Percentiles rank a stretch among this genome's conserved stretches.
These are phyloP conservation scores for Pestalotiopsis sp. DNA, from an alignment of 2,329 filamentous ascomycete genomes.

Conservation along the genomic window DNA sequence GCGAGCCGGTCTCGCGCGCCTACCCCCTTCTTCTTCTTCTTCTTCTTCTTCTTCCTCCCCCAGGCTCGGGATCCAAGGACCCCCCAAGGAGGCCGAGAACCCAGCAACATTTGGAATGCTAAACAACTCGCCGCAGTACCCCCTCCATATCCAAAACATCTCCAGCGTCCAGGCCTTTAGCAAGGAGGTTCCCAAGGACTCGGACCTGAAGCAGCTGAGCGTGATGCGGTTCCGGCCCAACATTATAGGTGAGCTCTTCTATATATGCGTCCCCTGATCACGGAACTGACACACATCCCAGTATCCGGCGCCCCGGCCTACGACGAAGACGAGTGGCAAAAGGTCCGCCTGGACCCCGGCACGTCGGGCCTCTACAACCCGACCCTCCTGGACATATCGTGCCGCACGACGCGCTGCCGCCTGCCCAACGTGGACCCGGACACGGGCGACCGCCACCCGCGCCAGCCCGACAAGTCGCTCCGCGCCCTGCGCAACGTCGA, in stretches of 20 bases:
- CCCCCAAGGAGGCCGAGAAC: background rate
- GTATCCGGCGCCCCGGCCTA: constrained; percentile 65
- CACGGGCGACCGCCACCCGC: constrained; percentile 54
- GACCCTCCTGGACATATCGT: constrained; percentile 54
- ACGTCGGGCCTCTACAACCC: constrained; percentile 46
- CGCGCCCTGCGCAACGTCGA: constrained; percentile 61
- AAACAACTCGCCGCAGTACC: constrained; percentile 50
- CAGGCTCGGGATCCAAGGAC: background rate
- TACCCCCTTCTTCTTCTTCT: background rate
- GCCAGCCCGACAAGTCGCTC: constrained; percentile 60
- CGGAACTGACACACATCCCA: constrained; percentile 21
- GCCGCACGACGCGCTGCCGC: constrained; percentile 69
- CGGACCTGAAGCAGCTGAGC: constrained; percentile 52
- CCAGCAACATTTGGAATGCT: background rate
- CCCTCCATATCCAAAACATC: constrained; percentile 67
- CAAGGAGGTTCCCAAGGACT: constrained; percentile 51
- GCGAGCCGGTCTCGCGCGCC: background rate
- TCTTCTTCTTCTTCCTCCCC: background rate
- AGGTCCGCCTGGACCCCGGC: constrained; percentile 52
- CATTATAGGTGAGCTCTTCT: constrained; percentile 55
- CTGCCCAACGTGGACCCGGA: constrained; percentile 69
- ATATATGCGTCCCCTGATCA: background rate
- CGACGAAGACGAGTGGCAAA: constrained; percentile 70
- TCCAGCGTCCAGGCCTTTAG: constrained; percentile 64
- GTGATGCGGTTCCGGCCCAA: constrained; percentile 70